phyloP scores from a whole-genome alignment of 2,329 filamentous ascomycete species.

The Aspergillus sp. region DNA sequence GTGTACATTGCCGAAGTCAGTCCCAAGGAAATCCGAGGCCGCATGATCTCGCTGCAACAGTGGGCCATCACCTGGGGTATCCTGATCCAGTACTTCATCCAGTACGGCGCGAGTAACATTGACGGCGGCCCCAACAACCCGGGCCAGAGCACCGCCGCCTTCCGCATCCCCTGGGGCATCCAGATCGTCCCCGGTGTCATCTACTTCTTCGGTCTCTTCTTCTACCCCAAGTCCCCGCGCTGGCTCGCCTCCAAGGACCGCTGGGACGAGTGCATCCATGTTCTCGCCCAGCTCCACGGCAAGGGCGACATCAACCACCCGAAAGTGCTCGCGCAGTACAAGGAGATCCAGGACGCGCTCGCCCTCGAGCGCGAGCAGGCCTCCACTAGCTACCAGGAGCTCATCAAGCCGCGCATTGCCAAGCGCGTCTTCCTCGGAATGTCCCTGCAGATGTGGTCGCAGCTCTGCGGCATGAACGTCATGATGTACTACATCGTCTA shows the following conservation, averaged over 20 bases:
- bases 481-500: conserved; percentile 71
- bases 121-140: conserved; percentile 50
- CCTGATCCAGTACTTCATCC: conserved; percentile 67
- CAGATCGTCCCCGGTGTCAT: conserved; percentile 64
- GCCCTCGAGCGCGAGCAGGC: conserved; percentile 73
- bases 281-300: conserved; percentile 62
- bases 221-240: conserved; percentile 61
- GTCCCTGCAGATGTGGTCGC: conserved; percentile 74
- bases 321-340: conserved; percentile 68
- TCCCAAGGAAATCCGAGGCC: conserved; percentile 57
- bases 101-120: conserved; percentile 50
- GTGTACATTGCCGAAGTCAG: conserved; percentile 72
- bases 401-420: conserved; percentile 72
- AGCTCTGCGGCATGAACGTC: conserved; percentile 74
- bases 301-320: conserved; percentile 66
- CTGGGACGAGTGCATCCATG: conserved; percentile 55
- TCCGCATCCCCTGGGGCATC: conserved; percentile 66
- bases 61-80: conserved; percentile 75
- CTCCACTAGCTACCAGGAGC: conserved; percentile 70
- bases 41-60: conserved; percentile 72
- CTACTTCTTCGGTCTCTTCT: conserved; percentile 58
- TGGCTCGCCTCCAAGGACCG: conserved; percentile 66
- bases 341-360: conserved; percentile 72
- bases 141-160: conserved; percentile 61
- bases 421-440: conserved; percentile 72